phyloP scores from a whole-genome alignment of 805 yeast species.

The Candida khao-thaluensis region DNA sequence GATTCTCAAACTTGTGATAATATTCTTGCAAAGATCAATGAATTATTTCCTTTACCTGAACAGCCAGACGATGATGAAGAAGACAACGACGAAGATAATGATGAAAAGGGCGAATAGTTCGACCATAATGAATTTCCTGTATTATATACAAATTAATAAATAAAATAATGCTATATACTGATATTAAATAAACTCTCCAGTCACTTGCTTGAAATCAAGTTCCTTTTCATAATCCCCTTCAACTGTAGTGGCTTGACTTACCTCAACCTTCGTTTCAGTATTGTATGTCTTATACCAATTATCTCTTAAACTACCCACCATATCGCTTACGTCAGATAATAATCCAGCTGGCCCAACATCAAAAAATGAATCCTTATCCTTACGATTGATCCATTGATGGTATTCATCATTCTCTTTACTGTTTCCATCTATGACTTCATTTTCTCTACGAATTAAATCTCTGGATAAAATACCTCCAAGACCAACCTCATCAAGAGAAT shows the following conservation, averaged over 20 bases:
- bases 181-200: constrained; percentile 14
- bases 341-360: constrained; percentile 72
- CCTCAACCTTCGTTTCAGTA: background rate
- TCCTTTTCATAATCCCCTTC: constrained; percentile 11
- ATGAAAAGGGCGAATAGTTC: background rate
- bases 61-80: constrained; percentile 21
- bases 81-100: constrained; percentile 1
- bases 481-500: constrained; percentile 28
- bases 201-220: constrained; percentile 5
- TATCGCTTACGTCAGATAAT: constrained; percentile 61
- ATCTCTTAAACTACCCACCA: constrained; percentile 47
- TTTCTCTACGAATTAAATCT: constrained; percentile 35
- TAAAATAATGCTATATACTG: background rate
- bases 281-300: constrained; percentile 24
- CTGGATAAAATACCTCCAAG: constrained; percentile 31
- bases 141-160: background rate
- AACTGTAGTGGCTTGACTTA: background rate
- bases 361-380: constrained; percentile 39
- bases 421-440: constrained; percentile 31
- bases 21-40: constrained; percentile 55
- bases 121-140: background rate
- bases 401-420: constrained; percentile 17
- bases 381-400: constrained; percentile 53
- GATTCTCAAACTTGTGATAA: constrained; percentile 61
- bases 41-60: constrained; percentile 49